Conservation (phyloP, 495 filamentous ascomycete species). For the Friedmanniomyces endolithicus region DNA sequence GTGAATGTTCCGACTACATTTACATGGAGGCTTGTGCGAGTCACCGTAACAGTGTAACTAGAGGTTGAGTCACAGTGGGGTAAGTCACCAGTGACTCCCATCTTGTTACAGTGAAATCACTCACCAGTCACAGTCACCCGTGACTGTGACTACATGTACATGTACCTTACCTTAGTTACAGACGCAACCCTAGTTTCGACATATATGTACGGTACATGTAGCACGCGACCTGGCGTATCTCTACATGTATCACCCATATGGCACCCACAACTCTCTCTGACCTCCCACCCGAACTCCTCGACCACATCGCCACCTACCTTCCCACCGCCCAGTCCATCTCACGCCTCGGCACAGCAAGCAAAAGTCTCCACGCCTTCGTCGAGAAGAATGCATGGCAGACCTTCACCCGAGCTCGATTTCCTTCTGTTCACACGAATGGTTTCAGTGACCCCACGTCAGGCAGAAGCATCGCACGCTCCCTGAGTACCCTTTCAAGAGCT, state of each 20-base stretch:
- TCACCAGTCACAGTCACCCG: too few species aligned
- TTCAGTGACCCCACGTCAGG: conserved; percentile 20
- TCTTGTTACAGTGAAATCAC: too few species aligned
- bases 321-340: conserved; percentile 40
- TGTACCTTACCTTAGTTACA: too few species aligned
- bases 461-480: conserved; percentile 42
- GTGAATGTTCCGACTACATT: too few species aligned
- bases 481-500: conserved; percentile 47
- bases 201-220: too few species aligned
- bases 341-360: conserved; percentile 40
- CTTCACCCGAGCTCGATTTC: conserved; percentile 45
- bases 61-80: too few species aligned
- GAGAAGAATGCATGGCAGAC: conserved; percentile 45
- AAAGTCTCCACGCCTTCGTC: conserved; percentile 38
- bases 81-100: too few species aligned
- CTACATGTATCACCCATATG: neutral
- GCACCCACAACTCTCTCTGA: conserved; percentile 27
- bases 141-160: too few species aligned
- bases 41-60: too few species aligned
- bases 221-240: too few species aligned
- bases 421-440: conserved; percentile 28
- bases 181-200: too few species aligned
- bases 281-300: conserved; percentile 53
- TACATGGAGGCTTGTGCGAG: too few species aligned
- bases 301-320: conserved; percentile 41